Base-by-base conservation (phyloP, 2,329 filamentous ascomycete genomes). In the Neofusicoccum parvum region DNA sequence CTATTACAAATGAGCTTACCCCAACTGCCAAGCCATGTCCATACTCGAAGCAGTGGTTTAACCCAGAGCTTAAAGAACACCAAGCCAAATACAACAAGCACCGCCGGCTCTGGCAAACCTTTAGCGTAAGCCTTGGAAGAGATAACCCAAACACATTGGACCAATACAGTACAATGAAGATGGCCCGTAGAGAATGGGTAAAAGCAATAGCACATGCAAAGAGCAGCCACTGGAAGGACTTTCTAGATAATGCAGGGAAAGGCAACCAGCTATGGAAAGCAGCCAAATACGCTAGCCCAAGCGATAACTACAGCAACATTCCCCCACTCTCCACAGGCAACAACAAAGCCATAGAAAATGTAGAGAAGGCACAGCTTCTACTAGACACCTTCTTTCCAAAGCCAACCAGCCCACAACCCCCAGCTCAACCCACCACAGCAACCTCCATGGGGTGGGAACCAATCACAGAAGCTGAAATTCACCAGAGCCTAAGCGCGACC, bases 361-460 rank as follows among this genome's bases (percentile, higher is more conserved):
- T 20, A 36, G 58, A 46, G 12, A 62, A 62, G 50, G 43, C 43
- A 9, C 2, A 49, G 45, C 32, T 62, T 9, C 58, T 62, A n/a
- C 20, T 62, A 37, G 58, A 62, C 12, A 62, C 41, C 23, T 62
- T 62, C 58, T 62, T 62, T 20, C 43, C n/a, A n/a, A 48, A 50
- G 43, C 20, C 20, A 15, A 12, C n/a, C 0, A 46, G 37, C 5
- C 58, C 23, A 49, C 6, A 43, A 36, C 1, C 1, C 7, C 5
- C 17, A 4, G 1, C 32, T 14, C 6, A 62, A 46, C 7, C 15
- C 3, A 2, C 58, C 2, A 36, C 5, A 53, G 10, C 1, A n/a
- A 32, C 50, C 2, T 32, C 27, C 5, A 1, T 39, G 9, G 6
- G 20, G 20, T 64, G 58, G 58, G 7, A 11, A 27, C 58, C 58